Conservation (phyloP, 2,329 filamentous ascomycete genomes). For the Phialocephala subalpina region DNA sequence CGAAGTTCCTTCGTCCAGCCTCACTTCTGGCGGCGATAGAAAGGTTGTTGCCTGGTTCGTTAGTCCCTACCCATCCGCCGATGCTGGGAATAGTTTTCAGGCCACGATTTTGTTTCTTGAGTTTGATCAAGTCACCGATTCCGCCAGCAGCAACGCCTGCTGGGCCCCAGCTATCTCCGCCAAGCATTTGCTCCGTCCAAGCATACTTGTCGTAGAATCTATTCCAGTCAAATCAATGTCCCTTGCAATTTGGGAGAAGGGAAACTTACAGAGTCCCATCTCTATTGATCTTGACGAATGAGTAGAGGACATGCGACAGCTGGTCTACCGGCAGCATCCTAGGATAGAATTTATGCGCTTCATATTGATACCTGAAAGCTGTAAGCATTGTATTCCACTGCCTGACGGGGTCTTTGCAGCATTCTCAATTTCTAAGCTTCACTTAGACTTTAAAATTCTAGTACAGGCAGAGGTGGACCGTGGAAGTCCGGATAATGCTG, state of each 20-base stretch:
- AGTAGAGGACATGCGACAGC: slow-evolving; percentile 80
- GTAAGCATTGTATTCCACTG: not conserved
- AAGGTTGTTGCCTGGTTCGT: slow-evolving; percentile 63
- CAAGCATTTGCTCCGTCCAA: not conserved
- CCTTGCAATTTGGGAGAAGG: slow-evolving; percentile 37
- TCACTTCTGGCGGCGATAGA: slow-evolving; percentile 69
- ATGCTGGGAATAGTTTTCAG: slow-evolving; percentile 83
- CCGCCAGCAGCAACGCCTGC: not conserved
- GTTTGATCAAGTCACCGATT: slow-evolving; percentile 65
- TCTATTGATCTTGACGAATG: slow-evolving; percentile 78
- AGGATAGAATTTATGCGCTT: slow-evolving; percentile 54
- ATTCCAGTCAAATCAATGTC: slow-evolving; percentile 66
- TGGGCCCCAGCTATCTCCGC: not conserved
- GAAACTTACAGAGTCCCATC: slow-evolving; percentile 74
- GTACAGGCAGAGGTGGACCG: too few species aligned
- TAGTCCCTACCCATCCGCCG: slow-evolving; percentile 85
- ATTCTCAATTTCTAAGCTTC: too few species aligned
- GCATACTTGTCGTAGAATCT: not conserved
- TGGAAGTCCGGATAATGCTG: too few species aligned
- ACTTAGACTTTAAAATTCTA: too few species aligned
- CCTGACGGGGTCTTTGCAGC: too few species aligned
- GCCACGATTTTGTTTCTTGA: slow-evolving; percentile 80
- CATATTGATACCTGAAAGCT: not conserved
- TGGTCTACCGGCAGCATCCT: slow-evolving; percentile 73
- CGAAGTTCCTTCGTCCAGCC: slow-evolving; percentile 44